Evolutionary conservation across 192 early-diverging fungal species (phyloP).

Genomic region (Thamnidium elegans): DNA sequence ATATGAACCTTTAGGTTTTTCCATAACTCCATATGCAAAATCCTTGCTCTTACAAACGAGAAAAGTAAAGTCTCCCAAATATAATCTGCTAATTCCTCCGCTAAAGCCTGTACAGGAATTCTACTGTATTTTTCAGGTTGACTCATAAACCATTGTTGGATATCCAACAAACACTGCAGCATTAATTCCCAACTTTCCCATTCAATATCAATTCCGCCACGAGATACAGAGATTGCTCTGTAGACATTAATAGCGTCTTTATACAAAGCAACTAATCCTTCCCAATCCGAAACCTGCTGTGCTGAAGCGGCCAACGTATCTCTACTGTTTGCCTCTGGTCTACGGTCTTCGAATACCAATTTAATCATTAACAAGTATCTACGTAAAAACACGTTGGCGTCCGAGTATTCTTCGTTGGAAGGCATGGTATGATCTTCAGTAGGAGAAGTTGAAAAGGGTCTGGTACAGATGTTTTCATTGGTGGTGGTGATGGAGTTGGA

Average conservation of each 20-base stretch:
- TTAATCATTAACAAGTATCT: constrained; percentile 66
- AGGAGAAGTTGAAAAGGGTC: not conserved
- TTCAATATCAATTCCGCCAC: constrained; percentile 53
- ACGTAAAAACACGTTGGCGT: constrained; percentile 61
- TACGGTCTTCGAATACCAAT: constrained; percentile 57
- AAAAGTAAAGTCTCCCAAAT: constrained; percentile 71
- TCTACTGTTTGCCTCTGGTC: constrained; percentile 21
- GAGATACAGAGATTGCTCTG: constrained; percentile 52
- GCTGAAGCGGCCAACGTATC: not conserved
- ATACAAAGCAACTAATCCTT: constrained; percentile 52
- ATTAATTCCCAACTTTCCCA: constrained; percentile 55
- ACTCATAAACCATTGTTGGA: constrained; percentile 58
- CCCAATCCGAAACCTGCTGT: constrained; percentile 36
- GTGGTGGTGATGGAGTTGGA: constrained; percentile 1
- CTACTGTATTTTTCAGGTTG: constrained; percentile 37
- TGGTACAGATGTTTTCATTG: not conserved
- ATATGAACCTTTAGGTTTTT: constrained; percentile 47
- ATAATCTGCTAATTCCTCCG: constrained; percentile 62
- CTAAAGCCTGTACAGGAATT: constrained; percentile 34
- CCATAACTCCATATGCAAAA: constrained; percentile 55
- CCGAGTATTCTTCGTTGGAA: constrained; percentile 23
- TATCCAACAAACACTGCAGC: constrained; percentile 55
- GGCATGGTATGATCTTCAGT: not conserved
- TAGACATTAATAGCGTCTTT: constrained; percentile 68
- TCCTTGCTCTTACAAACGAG: constrained; percentile 63